Evolutionary conservation across 108 stramenopile genomes (phyloP), one percentile per base, ranked within the genome.

Genomic region (Skeletonema grethae): DNA sequence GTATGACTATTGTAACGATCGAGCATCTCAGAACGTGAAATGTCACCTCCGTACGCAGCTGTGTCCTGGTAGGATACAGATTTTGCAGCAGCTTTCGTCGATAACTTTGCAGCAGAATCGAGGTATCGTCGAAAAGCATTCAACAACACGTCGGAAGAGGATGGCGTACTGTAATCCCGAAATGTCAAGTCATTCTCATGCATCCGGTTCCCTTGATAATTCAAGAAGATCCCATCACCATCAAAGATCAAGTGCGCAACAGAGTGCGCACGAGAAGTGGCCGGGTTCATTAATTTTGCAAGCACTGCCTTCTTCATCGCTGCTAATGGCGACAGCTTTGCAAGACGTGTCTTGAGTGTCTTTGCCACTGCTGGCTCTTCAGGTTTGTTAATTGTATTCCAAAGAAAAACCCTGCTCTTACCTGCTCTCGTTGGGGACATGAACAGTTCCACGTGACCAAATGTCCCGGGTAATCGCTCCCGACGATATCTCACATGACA

Each of bases 141-240:
- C 15, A 72, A 41, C 48, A 72, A 28, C 9, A 66, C 63, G 28
- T 72, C 71, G 7, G 71, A 64, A 50, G 71, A 72, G 18, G 65
- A 66, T 1, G 71, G 71, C 0, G 71, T 72, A 24, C 65, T 66
- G 45, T 72, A 72, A 38, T 72, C 71, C 45, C 65, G 16, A 18
- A 67, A 72, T 1, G 65, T 72, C 65, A 50, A 31, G 11, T 28
- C 65, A 50, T 29, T 32, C 20, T 66, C 16, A 24, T 36, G 22
- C 71, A 72, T 72, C 10, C 64, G 59, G 28, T 66, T 55, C 0
- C 71, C 71, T 56, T 72, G 71, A 12, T 72, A 66, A 46, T 72
- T 36, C 71, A 72, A 10, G 48, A 72, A 72, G 46, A 72, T 72
- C 8, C 71, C 71, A 28, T 72, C 71, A 11, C 71, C 71, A 55